Evolutionary conservation across 176 grass and related monocot species (phyloP).

Genomic region (Saccharum officinarum): DNA sequence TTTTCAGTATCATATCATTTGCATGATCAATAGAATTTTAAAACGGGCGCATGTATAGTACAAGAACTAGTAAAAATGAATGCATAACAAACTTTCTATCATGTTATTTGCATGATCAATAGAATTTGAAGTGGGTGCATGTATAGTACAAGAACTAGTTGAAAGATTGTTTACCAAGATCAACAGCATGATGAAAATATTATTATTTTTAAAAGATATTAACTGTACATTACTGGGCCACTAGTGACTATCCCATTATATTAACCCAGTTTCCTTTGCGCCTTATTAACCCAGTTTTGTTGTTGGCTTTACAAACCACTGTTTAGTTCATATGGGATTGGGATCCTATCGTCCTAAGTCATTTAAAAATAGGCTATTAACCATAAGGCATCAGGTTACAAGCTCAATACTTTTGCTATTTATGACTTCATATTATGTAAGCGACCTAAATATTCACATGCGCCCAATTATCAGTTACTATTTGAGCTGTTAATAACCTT

Average conservation of each 20-base stretch:
- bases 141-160: neutral
- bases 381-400: neutral
- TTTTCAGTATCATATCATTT: neutral
- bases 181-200: neutral
- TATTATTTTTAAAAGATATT: neutral
- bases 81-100: neutral
- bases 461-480: neutral
- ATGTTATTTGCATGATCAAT: neutral
- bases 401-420: neutral
- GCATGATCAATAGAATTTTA: neutral
- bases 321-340: neutral
- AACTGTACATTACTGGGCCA: neutral
- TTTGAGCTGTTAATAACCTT: neutral
- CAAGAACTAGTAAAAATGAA: neutral
- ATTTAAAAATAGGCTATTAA: neutral
- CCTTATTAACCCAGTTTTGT: neutral
- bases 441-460: neutral
- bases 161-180: neutral
- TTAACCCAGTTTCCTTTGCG: neutral
- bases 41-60: neutral
- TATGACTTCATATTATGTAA: neutral
- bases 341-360: neutral
- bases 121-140: neutral
- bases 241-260: neutral
- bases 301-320: neutral